Percentiles rank a stretch among this genome's conserved stretches.
phyloP scores from a whole-genome alignment of 2,329 filamentous ascomycete genomes.

The Arachnopeziza araneosa region DNA sequence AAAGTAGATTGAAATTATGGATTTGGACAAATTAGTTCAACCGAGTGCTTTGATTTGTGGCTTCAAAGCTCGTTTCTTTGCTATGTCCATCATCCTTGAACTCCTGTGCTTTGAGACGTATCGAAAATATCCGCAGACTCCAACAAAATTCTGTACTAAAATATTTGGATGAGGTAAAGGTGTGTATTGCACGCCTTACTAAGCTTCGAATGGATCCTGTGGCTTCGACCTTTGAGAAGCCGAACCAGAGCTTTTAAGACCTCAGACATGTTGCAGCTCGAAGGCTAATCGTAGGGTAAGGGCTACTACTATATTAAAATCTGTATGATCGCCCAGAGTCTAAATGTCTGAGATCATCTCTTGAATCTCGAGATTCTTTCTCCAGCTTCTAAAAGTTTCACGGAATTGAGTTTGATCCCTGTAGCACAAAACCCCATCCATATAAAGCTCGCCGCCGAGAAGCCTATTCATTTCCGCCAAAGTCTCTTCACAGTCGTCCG shows the following conservation, averaged over 20 bases:
- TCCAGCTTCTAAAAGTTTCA: neutral
- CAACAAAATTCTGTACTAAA: too few species aligned
- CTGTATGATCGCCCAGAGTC: neutral
- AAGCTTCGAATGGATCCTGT: neutral
- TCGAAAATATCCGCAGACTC: too few species aligned
- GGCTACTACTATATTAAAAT: neutral
- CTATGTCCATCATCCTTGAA: too few species aligned
- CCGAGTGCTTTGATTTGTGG: too few species aligned
- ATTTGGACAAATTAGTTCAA: too few species aligned
- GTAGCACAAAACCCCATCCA: slow-evolving; percentile 1
- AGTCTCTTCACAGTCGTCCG: neutral
- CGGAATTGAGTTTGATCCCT: neutral
- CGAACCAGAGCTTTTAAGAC: neutral
- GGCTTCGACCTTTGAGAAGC: neutral
- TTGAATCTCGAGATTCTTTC: neutral
- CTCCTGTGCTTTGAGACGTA: too few species aligned
- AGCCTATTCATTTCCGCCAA: neutral
- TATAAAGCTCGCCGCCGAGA: neutral
- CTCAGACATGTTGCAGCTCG: neutral
- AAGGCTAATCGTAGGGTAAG: neutral
- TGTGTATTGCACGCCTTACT: neutral
- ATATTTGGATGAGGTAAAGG: too few species aligned
- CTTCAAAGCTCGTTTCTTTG: too few species aligned
- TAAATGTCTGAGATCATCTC: neutral
- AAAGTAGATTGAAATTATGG: too few species aligned